Evolutionary conservation across 352 stramenopile species (phyloP).

Genomic region (Globisporangium carolinianum): DNA sequence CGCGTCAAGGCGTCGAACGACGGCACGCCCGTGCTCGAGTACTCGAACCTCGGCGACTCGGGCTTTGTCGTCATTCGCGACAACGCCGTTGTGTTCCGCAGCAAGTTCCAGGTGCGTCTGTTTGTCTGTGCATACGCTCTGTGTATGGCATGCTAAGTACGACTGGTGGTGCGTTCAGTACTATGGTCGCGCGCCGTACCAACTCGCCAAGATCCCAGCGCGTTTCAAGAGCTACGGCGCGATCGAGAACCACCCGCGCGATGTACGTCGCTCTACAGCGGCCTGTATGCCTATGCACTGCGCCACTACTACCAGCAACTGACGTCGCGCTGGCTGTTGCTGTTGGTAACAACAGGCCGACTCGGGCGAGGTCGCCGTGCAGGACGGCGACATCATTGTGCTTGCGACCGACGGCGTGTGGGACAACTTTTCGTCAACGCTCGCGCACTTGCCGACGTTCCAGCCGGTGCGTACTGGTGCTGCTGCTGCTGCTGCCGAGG

Average conservation of each 20-base stretch:
- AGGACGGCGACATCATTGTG: constrained; percentile 71
- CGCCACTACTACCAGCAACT: not conserved
- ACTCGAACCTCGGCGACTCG: constrained; percentile 75
- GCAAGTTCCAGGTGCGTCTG: constrained; percentile 51
- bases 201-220: constrained; percentile 67
- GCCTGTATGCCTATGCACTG: not conserved
- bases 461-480: constrained; percentile 38
- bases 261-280: constrained; percentile 27
- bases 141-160: constrained; percentile 1
- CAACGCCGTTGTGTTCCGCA: constrained; percentile 56
- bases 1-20: constrained; percentile 39
- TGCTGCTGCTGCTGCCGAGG: not conserved
- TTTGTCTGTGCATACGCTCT: not conserved
- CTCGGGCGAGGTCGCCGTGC: constrained; percentile 59
- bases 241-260: constrained; percentile 68
- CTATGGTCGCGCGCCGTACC: constrained; percentile 68
- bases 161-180: constrained; percentile 21
- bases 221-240: constrained; percentile 70
- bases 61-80: constrained; percentile 69
- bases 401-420: constrained; percentile 77
- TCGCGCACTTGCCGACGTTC: constrained; percentile 36
- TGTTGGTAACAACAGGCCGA: constrained; percentile 31
- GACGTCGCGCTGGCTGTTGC: not conserved
- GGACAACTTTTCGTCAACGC: constrained; percentile 69
- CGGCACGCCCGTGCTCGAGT: constrained; percentile 54